phyloP scores from a whole-genome alignment of 1,139 yeast genomes.

The Saccharomyces hybrid region DNA sequence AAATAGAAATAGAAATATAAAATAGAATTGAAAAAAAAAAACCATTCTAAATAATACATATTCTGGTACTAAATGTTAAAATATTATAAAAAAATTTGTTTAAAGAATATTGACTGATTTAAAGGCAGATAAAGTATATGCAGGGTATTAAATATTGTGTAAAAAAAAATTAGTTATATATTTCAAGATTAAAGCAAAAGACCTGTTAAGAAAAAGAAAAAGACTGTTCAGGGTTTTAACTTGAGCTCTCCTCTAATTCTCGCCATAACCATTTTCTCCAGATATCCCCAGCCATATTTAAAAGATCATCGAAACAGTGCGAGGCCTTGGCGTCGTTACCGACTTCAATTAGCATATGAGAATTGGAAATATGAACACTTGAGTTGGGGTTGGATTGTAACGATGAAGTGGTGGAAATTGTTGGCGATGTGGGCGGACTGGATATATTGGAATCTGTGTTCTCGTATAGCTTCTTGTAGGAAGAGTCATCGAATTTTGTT shows the following conservation, averaged over 20 bases:
- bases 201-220: neutral
- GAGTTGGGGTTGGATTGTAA: conserved; percentile 6
- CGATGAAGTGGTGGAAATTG: conserved; percentile 7
- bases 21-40: neutral
- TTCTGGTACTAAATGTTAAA: neutral
- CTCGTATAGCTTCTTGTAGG: conserved; percentile 26
- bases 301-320: conserved; percentile 42
- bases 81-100: neutral
- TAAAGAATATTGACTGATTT: neutral
- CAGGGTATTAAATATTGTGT: conserved; percentile 31
- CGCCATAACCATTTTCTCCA: conserved; percentile 84
- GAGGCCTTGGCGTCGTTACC: conserved; percentile 32
- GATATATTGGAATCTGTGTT: neutral
- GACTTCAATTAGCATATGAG: conserved; percentile 29
- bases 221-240: neutral
- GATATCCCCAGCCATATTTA: conserved; percentile 74
- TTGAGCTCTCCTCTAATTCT: conserved; percentile 46
- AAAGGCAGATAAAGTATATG: neutral
- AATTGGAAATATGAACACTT: conserved; percentile 4
- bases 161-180: conserved; percentile 38
- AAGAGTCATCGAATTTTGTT: conserved; percentile 29
- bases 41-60: neutral
- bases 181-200: conserved; percentile 27
- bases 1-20: neutral
- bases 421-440: conserved; percentile 2